phyloP scores from a whole-genome alignment of 495 filamentous ascomycete species.

The Durotheca rogersii region DNA sequence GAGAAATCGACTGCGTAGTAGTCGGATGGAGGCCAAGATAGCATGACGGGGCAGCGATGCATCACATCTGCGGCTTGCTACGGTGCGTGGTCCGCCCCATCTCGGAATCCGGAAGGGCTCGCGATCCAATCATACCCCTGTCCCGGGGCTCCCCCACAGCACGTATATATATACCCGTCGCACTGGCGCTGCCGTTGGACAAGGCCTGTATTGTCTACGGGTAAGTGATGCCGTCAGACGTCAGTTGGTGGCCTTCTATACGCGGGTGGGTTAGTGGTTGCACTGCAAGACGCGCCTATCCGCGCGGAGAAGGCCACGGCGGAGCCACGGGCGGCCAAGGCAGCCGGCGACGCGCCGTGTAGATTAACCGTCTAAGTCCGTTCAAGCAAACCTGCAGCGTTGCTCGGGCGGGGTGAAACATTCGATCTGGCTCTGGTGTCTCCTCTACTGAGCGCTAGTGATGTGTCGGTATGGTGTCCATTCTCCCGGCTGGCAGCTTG shows the following conservation, averaged over 20 bases:
- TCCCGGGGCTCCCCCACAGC: conserved; percentile 20
- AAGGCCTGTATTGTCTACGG: conserved; percentile 4
- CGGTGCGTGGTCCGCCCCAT: not conserved
- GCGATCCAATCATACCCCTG: conserved; percentile 20
- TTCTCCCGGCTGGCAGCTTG: not conserved
- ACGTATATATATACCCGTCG: conserved; percentile 17
- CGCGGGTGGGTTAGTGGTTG: conserved; percentile 2
- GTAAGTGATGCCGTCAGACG: not conserved
- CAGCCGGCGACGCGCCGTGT: conserved; percentile 15
- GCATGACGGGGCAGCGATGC: not conserved
- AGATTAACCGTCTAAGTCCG: conserved; percentile 6
- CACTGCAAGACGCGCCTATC: conserved; percentile 10
- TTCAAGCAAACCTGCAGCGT: not conserved
- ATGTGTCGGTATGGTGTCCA: not conserved
- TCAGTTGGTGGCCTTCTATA: not conserved
- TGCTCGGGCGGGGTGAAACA: not conserved
- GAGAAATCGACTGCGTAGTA: too few species aligned
- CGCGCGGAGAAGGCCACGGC: conserved; percentile 13
- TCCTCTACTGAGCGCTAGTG: not conserved
- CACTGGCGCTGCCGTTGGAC: conserved; percentile 8
- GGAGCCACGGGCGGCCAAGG: not conserved
- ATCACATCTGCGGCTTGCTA: not conserved
- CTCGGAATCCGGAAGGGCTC: conserved; percentile 33
- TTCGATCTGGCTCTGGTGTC: not conserved
- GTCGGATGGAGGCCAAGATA: not conserved